Evolutionary conservation across 2,329 filamentous ascomycete genomes (phyloP).

Genomic region (Diaporthe vaccinii): DNA sequence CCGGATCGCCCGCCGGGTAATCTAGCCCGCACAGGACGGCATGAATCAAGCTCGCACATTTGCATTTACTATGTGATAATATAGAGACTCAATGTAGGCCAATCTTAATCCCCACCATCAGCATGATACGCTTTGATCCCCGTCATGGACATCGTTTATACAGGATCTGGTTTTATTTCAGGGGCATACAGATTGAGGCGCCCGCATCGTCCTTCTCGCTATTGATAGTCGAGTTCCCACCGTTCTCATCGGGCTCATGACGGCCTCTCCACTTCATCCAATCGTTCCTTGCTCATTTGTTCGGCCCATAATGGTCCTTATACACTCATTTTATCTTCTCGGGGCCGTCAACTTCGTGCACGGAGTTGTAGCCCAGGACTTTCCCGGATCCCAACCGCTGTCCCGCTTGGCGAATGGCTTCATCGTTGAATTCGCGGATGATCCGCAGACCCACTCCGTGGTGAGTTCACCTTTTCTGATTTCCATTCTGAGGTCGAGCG

Average conservation of each 20-base stretch:
- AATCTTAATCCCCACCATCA: neutral
- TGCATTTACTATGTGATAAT: neutral
- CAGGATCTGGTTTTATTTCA: neutral
- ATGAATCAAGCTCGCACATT: slow-evolving; percentile 12
- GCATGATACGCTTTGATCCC: slow-evolving; percentile 9
- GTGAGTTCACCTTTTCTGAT: neutral
- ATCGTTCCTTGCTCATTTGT: neutral
- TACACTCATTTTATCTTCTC: slow-evolving; percentile 18
- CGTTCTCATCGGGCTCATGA: neutral
- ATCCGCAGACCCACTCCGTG: slow-evolving; percentile 13
- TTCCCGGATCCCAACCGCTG: neutral
- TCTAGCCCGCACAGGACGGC: neutral
- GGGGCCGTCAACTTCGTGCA: slow-evolving; percentile 18
- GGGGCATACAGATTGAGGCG: neutral
- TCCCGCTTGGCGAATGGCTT: slow-evolving; percentile 29
- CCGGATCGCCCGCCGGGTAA: slow-evolving; percentile 16
- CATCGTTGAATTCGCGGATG: slow-evolving; percentile 33
- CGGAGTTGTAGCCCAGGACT: slow-evolving; percentile 13
- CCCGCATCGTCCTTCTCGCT: neutral
- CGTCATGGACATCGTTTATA: neutral
- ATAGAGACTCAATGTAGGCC: neutral
- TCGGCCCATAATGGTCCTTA: neutral
- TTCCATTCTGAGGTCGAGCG: neutral
- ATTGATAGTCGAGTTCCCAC: neutral
- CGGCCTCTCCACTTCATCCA: neutral